Evolutionary conservation across 2,329 filamentous ascomycete species (phyloP), one percentile per base, ranked within the genome.

Genomic region (Truncatella angustata): DNA sequence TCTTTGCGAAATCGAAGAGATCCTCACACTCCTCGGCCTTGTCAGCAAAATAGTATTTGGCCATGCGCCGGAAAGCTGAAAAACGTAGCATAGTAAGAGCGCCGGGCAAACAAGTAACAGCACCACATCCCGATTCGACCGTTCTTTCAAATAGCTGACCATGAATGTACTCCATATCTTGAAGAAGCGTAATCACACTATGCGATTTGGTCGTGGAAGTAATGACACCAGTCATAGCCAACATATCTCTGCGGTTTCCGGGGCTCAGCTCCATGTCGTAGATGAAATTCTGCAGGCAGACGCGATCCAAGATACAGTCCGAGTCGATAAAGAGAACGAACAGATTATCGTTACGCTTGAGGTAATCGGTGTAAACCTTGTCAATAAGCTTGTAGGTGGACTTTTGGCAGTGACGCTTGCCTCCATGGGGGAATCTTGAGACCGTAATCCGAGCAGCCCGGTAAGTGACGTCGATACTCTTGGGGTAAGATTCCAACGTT

Each of bases 211-310:
- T 96, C 0, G 92, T 97, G 1, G 91, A 93, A 2, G 93, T 97
- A 65, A 97, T 97, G 64, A 97, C 90, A 28, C 93, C 93, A 12
- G 93, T 97, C 91, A 97, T 97, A 49, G 93, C 93, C 64, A 97
- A 78, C 90, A 96, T 97, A 67, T 95, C 90, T 65, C 86, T 85
- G 65, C 89, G 85, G 72, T 92, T 96, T 50, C 92, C 92, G 1
- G 93, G 93, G 69, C 93, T 96, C 55, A 97, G 78, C 70, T 97
- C 91, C 94, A 97, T 97, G 67, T 97, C 93, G 70, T 94, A 97
- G 74, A 97, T 90, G 71, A 97, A 97, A 69, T 97, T 97, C 67
- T 97, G 93, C 54, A 97, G 82, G 67, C 93, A 97, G 36, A 92
- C 84, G 53, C 85, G 83, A 73, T 97, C 93, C 46, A 97, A 77